Evolutionary conservation across 2,329 filamentous ascomycete species (phyloP), one percentile per base, ranked within the genome.

Genomic region (Fusarium sp.): DNA sequence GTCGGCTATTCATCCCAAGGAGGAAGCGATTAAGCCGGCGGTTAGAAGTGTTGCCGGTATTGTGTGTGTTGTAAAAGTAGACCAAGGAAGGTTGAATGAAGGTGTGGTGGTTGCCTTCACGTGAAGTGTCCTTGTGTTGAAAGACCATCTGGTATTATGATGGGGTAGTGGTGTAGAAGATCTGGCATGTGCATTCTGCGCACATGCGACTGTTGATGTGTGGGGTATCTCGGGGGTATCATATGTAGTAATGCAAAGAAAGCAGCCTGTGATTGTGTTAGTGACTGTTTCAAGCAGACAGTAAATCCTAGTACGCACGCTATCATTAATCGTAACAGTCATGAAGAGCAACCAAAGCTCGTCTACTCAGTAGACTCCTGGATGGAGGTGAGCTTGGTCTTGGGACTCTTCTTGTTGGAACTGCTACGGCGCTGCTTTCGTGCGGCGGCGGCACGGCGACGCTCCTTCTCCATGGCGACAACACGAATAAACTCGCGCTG

Each of bases 381-480:
- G 84, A 92, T 90, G 77, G 83, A 81, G 68, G 80, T 81, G 63
- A 83, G 81, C 83, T 87, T 88, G 77, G 77, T 82, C 84, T 86
- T 88, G 77, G 84, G 81, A 80, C 87, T 88, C 84, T 89, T 90
- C 80, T 84, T 83, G 72, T 81, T 79, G 58, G 81, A 80, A 72
- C 81, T 82, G 73, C 79, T 76, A 73, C 81, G 80, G 68, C 81
- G 80, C 61, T 82, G 81, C 77, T 83, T 83, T 78, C 82, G 84
- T 43, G 75, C 77, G 65, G 76, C 74, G 31, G 83, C 76, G 37
- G 84, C 82, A 70, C 85, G 84, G 43, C 88, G 84, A 64, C 85
- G 83, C 83, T 90, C 88, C 86, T 89, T 89, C 84, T 90, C 89
- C 74, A 78, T 80, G 73, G 87, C 80, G 58, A 89, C 78, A 74